These are phyloP conservation scores for Gremmenia infestans DNA, from an alignment of 2,329 filamentous ascomycete genomes.

Conservation along the genomic window DNA sequence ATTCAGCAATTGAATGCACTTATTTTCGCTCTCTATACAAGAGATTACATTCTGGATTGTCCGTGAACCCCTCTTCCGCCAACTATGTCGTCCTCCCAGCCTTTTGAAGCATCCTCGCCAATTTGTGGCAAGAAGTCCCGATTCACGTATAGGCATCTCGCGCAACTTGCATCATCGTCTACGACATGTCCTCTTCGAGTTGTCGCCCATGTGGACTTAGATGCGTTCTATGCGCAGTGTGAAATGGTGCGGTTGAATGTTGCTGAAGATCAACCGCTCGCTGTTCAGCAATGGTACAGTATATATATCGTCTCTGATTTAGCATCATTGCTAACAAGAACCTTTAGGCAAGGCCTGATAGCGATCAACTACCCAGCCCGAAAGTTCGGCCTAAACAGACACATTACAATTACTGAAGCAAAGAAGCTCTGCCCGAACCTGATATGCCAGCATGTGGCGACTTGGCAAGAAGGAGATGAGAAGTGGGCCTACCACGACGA, in stretches of 20 bases:
- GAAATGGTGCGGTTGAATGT: slow-evolving; percentile 83
- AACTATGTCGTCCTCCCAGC: slow-evolving; percentile 43
- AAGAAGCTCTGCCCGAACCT: slow-evolving; percentile 81
- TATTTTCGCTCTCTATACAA: too few relatives aligned
- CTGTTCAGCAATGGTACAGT: slow-evolving; percentile 87
- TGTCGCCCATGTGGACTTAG: slow-evolving; percentile 87
- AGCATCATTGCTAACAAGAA: slow-evolving; percentile 3
- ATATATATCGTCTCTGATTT: slow-evolving; percentile 13
- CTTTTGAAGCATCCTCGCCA: slow-evolving; percentile 42
- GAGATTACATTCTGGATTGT: too few relatives aligned
- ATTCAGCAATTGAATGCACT: too few relatives aligned
- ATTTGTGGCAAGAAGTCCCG: slow-evolving; percentile 48
- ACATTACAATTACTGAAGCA: slow-evolving; percentile 76
- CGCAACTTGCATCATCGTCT: slow-evolving; percentile 66
- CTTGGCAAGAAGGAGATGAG: slow-evolving; percentile 86
- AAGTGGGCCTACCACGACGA: slow-evolving; percentile 89
- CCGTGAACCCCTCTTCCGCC: not conserved
- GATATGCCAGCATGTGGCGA: slow-evolving; percentile 87
- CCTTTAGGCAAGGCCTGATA: slow-evolving; percentile 75
- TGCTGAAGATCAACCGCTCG: slow-evolving; percentile 72
- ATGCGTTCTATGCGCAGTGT: slow-evolving; percentile 97
- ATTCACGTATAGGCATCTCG: slow-evolving; percentile 81
- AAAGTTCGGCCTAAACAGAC: slow-evolving; percentile 70
- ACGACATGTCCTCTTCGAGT: slow-evolving; percentile 75
- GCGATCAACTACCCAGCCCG: slow-evolving; percentile 94